These are phyloP conservation scores for Boeremia lycopersici DNA, from an alignment of 2,329 filamentous ascomycete species.

Conservation along the genomic window DNA sequence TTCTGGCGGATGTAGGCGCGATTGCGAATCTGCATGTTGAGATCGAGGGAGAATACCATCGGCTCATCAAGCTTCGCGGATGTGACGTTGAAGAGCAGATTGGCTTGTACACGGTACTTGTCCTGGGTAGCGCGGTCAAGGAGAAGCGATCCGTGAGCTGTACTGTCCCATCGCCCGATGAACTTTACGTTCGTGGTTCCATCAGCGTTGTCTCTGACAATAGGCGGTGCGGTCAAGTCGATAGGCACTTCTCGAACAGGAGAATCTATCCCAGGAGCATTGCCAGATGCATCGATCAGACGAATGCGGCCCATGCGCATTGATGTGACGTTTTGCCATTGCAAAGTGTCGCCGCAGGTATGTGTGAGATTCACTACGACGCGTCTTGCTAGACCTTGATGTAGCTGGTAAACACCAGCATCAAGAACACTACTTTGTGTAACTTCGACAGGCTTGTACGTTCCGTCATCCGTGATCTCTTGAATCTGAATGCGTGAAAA, in stretches of 20 bases:
- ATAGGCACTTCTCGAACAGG: slow-evolving; percentile 76
- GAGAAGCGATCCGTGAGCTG: slow-evolving; percentile 86
- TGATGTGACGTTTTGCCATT: slow-evolving; percentile 82
- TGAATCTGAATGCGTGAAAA: slow-evolving; percentile 87
- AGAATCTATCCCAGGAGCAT: slow-evolving; percentile 76
- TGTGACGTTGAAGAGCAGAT: slow-evolving; percentile 82
- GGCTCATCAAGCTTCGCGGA: slow-evolving; percentile 85
- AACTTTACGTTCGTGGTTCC: slow-evolving; percentile 87
- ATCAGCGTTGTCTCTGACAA: slow-evolving; percentile 84
- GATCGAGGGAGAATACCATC: slow-evolving; percentile 82
- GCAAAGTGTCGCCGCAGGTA: slow-evolving; percentile 83
- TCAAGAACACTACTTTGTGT: slow-evolving; percentile 84
- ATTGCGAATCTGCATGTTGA: slow-evolving; percentile 82
- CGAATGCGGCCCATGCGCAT: slow-evolving; percentile 81
- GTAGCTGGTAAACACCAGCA: slow-evolving; percentile 88
- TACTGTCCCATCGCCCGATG: slow-evolving; percentile 96
- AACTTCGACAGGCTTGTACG: slow-evolving; percentile 91
- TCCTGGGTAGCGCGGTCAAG: slow-evolving; percentile 94
- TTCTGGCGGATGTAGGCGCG: slow-evolving; percentile 83
- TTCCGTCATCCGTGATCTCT: slow-evolving; percentile 88
- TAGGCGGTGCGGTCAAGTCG: slow-evolving; percentile 76
- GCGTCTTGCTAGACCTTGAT: slow-evolving; percentile 90
- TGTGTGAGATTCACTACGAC: slow-evolving; percentile 89
- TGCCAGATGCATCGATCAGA: slow-evolving; percentile 83
- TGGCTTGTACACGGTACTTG: slow-evolving; percentile 88